phyloP scores from a whole-genome alignment of 2,329 filamentous ascomycete species.

The Aureobasidium namibiae region DNA sequence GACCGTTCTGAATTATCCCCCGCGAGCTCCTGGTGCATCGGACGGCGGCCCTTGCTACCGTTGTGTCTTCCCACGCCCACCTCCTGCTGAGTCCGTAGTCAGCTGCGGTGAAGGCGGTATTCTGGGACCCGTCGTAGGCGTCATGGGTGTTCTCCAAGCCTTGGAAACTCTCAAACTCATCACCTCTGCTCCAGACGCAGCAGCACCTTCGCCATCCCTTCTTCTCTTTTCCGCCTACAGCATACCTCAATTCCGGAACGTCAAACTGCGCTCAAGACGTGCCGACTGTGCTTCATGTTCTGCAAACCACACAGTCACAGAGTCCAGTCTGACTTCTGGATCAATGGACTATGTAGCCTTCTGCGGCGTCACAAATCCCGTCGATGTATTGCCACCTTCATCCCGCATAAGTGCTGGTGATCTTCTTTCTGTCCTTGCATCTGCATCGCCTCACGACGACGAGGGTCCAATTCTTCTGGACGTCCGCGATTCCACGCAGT shows the following conservation, averaged over 20 bases:
- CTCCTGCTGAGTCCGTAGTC: conserved; percentile 71
- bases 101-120: conserved; percentile 92
- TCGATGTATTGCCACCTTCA: conserved; percentile 43
- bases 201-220: conserved; percentile 30
- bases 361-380: conserved; percentile 57
- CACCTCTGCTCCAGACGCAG: conserved; percentile 26
- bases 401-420: conserved; percentile 42
- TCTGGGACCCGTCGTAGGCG: conserved; percentile 81
- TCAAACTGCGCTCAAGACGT: conserved; percentile 63
- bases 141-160: conserved; percentile 89
- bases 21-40: conserved; percentile 48
- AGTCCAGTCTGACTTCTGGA: conserved; percentile 53
- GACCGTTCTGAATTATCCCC: conserved; percentile 77
- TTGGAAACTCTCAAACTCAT: conserved; percentile 84
- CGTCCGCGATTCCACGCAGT: conserved; percentile 77
- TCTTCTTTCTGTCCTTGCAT: conserved; percentile 16
- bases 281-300: conserved; percentile 72
- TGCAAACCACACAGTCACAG: conserved; percentile 51
- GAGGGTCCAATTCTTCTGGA: conserved; percentile 49
- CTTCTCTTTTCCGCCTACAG: conserved; percentile 50
- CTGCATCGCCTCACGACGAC: neutral
- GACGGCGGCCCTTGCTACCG: conserved; percentile 80
- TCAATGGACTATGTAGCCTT: conserved; percentile 79
- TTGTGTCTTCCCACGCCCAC: conserved; percentile 83
- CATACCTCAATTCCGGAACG: conserved; percentile 57